Percentiles rank a stretch among this genome's conserved stretches.
These are phyloP conservation scores for Mycena haematopus DNA, from an alignment of 768 basidiomycete species.

Conservation along the genomic window DNA sequence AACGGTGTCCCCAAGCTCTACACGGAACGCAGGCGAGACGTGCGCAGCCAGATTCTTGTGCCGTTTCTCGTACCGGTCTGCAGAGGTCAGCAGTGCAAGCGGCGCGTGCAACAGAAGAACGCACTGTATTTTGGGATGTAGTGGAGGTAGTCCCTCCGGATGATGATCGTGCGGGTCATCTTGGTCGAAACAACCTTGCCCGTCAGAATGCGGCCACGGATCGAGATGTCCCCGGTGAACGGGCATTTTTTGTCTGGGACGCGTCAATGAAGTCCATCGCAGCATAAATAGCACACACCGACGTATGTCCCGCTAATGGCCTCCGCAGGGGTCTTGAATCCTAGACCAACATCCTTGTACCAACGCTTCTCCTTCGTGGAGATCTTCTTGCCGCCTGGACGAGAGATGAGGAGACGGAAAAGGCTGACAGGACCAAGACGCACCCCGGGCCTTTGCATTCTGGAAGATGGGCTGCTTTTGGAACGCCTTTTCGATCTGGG, in stretches of 20 bases:
- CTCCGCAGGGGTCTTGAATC: conserved; percentile 95
- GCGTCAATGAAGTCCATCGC: not conserved
- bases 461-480: conserved; percentile 99
- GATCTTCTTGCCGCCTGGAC: conserved; percentile 84
- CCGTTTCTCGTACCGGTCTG: conserved; percentile 97
- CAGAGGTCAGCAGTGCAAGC: not conserved
- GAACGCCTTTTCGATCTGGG: conserved; percentile 93
- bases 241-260: conserved; percentile 97
- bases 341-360: conserved; percentile 98
- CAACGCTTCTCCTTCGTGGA: conserved; percentile 95
- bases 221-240: conserved; percentile 95
- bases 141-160: conserved; percentile 93
- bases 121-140: conserved; percentile 98
- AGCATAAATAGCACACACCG: conserved; percentile 58
- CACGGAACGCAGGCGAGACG: conserved; percentile 98
- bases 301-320: conserved; percentile 97
- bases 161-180: conserved; percentile 98
- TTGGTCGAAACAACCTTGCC: conserved; percentile 98
- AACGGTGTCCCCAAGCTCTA: conserved; percentile 90
- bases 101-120: conserved; percentile 38
- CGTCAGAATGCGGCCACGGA: conserved; percentile 98
- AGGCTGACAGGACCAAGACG: conserved; percentile 42
- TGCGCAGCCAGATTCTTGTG: conserved; percentile 99
- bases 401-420: conserved; percentile 4
- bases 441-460: conserved; percentile 93